These are phyloP conservation scores for Flaveria linearis DNA, from an alignment of 129 eudicot genomes.

Conservation along the genomic window DNA sequence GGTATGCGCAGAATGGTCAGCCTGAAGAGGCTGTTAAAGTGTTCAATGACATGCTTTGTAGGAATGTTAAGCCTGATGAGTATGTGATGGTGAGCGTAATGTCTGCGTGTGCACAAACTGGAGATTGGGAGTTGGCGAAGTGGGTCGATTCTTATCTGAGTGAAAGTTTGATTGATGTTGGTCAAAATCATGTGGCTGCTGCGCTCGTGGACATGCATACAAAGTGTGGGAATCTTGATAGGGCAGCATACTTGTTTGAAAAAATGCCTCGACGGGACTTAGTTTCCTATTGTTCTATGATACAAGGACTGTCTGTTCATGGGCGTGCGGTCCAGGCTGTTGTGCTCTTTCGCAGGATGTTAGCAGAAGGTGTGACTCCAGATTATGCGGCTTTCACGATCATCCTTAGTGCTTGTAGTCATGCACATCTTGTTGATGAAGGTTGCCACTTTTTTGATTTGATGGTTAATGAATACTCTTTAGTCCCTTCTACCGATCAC, in stretches of 20 bases:
- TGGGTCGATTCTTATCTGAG: slow-evolving; percentile 60
- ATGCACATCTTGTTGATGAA: slow-evolving; percentile 59
- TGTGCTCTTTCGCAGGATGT: slow-evolving; percentile 55
- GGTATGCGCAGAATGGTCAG: slow-evolving; percentile 69
- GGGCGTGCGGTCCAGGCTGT: slow-evolving; percentile 58
- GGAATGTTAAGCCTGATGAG: slow-evolving; percentile 60
- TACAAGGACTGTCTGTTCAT: slow-evolving; percentile 66
- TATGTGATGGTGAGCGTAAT: slow-evolving; percentile 66
- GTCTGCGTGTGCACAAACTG: slow-evolving; percentile 78
- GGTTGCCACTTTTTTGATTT: slow-evolving; percentile 48
- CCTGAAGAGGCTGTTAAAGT: slow-evolving; percentile 52
- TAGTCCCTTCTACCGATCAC: slow-evolving; percentile 53
- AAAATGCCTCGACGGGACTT: slow-evolving; percentile 54
- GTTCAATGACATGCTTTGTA: slow-evolving; percentile 46
- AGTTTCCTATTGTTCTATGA: slow-evolving; percentile 72
- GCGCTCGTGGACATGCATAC: slow-evolving; percentile 75
- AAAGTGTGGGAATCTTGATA: slow-evolving; percentile 74
- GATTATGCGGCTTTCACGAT: slow-evolving; percentile 67
- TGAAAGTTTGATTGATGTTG: slow-evolving; percentile 37
- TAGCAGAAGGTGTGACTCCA: slow-evolving; percentile 55
- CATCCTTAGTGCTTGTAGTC: slow-evolving; percentile 61
- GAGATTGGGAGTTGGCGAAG: slow-evolving; percentile 59
- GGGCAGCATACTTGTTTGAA: slow-evolving; percentile 49
- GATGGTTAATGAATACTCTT: slow-evolving; percentile 46
- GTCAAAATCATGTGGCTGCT: slow-evolving; percentile 50